Conservation (phyloP, 2,329 filamentous ascomycete species). For the Stylonectria norvegica region DNA sequence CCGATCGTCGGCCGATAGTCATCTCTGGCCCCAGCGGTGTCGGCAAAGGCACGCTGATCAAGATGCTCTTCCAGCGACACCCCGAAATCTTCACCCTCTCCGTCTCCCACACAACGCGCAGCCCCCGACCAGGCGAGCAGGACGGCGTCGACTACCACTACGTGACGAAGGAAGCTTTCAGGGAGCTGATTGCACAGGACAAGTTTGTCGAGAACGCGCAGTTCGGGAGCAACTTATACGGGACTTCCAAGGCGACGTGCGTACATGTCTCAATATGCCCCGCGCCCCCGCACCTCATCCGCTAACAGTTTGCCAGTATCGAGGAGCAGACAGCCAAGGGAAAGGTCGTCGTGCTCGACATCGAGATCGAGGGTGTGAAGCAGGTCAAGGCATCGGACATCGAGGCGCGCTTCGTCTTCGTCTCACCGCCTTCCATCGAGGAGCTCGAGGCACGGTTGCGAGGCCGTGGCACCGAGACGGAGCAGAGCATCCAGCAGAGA, state of each 20-base stretch:
- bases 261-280: too few species aligned
- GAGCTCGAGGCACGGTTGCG: conserved; percentile 72
- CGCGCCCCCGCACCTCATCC: too few species aligned
- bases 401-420: conserved; percentile 77
- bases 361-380: conserved; percentile 97
- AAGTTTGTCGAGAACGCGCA: conserved; percentile 85
- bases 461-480: conserved; percentile 72
- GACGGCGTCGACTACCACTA: conserved; percentile 82
- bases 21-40: conserved; percentile 78
- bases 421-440: conserved; percentile 74
- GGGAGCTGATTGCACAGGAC: conserved; percentile 59
- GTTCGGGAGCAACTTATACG: conserved; percentile 84
- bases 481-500: conserved; percentile 67
- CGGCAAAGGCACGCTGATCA: conserved; percentile 78
- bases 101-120: conserved; percentile 74
- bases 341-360: conserved; percentile 79
- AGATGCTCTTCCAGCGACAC: conserved; percentile 60
- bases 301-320: too few species aligned
- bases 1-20: conserved; percentile 63
- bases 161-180: conserved; percentile 62
- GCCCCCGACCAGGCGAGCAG: conserved; percentile 71
- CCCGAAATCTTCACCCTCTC: conserved; percentile 53
- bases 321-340: conserved; percentile 68
- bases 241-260: conserved; percentile 75
- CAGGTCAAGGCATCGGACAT: conserved; percentile 78